Base-by-base conservation (phyloP, 768 basidiomycete genomes). In the Pisolithus albus region DNA sequence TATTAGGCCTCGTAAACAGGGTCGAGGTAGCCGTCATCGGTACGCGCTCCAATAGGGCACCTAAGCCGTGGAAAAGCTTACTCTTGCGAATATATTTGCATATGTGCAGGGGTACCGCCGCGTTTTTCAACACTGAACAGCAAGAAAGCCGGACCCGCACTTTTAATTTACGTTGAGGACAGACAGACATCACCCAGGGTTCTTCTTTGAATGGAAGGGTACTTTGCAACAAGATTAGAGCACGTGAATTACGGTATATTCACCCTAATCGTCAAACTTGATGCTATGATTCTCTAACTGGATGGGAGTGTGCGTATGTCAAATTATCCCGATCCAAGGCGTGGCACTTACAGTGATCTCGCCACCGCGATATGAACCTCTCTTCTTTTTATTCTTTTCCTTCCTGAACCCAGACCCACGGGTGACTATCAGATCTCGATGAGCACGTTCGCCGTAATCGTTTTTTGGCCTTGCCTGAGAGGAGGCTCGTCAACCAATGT, bases 321-420 rank as follows among this genome's bases (percentile, higher is more conserved):
- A 54, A 48, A 28, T 24, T 19, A 15, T 52, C 28, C 34, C 47
- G 16, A 23, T n/a, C 39, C 43, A 6, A 4, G 21, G 57, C 26
- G 16, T 15, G 21, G 16, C 5, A 68, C 80, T 65, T 57, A 94
- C 92, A 45, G 93, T 95, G 54, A 99, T 99, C 64, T 94, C 90
- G 38, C 95, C 95, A 11, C 95, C 93, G 42, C 81, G 80, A 69
- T 97, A 97, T 54, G 86, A 92, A 3, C 93, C 95, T 60, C 88
- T 76, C 73, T 99, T 99, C 74, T 98, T 98, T 81, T 98, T 99
- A 73, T 96, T 97, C 72, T 99, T 99, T 77, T 96, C 95, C 70
- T 98, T 99, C 50, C 92, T 80, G 76, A 99, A 99, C 2, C 92
- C 92, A 45, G 89, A 86, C 3, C 95, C 95, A 1, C 93, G 81